Base-by-base conservation (phyloP, 192 early-diverging fungal species). In the Thoreauomyces humboldtii region DNA sequence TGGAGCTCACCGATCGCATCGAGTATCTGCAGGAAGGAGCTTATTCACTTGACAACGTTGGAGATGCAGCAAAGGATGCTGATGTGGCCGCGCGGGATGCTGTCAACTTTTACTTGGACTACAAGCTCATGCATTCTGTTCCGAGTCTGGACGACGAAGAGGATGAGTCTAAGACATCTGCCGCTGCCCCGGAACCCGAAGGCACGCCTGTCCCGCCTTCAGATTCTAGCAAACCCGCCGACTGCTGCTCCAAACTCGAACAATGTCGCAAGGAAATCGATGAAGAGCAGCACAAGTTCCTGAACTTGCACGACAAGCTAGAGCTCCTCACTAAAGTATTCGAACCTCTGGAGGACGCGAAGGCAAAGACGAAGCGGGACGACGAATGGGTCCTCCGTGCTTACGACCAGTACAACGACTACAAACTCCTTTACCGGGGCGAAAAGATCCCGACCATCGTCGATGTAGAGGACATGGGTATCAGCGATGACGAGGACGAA, bases 41-140 rank as follows among this genome's bases (percentile, higher is more conserved):
- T 6, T 34, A 35, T 4, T 3, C 50, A 4, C 4, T 63, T 4
- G 61, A 63, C 11, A 63, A 52, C 35, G 9, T 63, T 22, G 33
- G 14, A 6, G 28, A 52, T 7, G 46, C 25, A 2, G 7, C 35
- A 1, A 31, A 32, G 15, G 31, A 50, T 15, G 70, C 67, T 17
- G 71, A 76, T 35, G 61, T 56, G 2, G 62, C 67, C 28, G 35
- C 91, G 19, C 77, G 83, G 31, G 59, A 63, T 22, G 81, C 89
- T 0, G 76, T 90, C 28, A 59, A 69, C 17, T 77, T 70, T 11
- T 91, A 86, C 48, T 81, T 86, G 14, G 81, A 83, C 22, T 91
- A 86, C 48, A 78, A 57, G 33, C n/a, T n/a, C n/a, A n/a, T n/a
- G n/a, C n/a, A n/a, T n/a, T n/a, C n/a, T n/a, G n/a, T n/a, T n/a